Base-by-base conservation (phyloP, 2,329 filamentous ascomycete species). In the Pseudopithomyces maydicus region DNA sequence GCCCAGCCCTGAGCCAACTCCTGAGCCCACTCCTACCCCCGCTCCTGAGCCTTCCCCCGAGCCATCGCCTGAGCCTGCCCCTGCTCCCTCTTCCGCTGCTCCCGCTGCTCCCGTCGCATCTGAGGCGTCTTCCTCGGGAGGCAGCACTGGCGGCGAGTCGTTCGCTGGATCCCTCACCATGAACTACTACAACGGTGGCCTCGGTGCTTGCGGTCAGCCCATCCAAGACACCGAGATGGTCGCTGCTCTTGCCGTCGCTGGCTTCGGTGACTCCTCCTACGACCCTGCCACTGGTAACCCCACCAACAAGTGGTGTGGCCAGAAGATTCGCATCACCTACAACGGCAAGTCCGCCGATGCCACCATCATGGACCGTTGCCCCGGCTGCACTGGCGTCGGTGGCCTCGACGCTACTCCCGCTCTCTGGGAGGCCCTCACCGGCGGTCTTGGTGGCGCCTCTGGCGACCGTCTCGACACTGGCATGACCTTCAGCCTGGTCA, bases 341-440 rank as follows among this genome's bases (percentile, higher is more conserved):
- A 62, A 68, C 33, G 72, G 71, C 66, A 68, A 69, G 45, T 60
- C 57, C 2, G 52, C 63, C 59, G 17, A 62, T 10, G 71, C 68
- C 41, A 69, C 52, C 52, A 69, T 76, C 61, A 67, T 68, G 61
- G 74, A 76, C 57, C 51, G 65, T 45, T 76, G 74, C 72, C 62
- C 69, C 29, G 74, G 71, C 62, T 76, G 74, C 66, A 22, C 41
- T 3, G 58, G 61, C 48, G 5, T 1, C 52, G 33, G 57, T 53
- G 67, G 69, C 57, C 58, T 76, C 47, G 74, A 76, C 39, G 63
- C 73, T 46, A 70, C 72, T 10, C 64, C 53, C 48, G 57, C 62
- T n/a, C 61, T 67, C 52, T 76, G 73, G 72, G 62, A 61, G 29
- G 57, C 52, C 22, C 63, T 75, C 43, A 69, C 65, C 42, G 67